Conservation (phyloP, 2,329 filamentous ascomycete genomes). For the Xylaria sp. region DNA sequence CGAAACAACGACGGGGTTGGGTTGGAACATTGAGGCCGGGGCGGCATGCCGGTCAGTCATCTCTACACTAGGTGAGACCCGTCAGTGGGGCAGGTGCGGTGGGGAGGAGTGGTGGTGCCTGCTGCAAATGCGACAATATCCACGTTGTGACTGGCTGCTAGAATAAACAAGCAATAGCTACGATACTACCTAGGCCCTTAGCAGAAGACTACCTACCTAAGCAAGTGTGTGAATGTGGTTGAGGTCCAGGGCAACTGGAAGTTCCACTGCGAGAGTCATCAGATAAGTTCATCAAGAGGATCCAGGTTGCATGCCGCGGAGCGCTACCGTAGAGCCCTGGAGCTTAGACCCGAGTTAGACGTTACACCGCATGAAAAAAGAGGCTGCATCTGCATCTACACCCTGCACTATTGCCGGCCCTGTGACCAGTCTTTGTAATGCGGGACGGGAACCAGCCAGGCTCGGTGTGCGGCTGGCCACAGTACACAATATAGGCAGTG, state of each 20-base stretch:
- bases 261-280: conserved; percentile 1
- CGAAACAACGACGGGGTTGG: neutral
- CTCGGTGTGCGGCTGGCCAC: conserved; percentile 5
- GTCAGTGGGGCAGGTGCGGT: conserved; percentile 12
- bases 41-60: conserved; percentile 16
- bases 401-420: conserved; percentile 20
- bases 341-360: neutral
- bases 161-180: neutral
- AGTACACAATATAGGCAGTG: neutral
- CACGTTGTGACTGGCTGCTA: conserved; percentile 10
- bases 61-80: conserved; percentile 11
- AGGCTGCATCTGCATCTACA: conserved; percentile 15
- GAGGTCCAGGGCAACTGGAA: too few species aligned
- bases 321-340: neutral
- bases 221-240: too few species aligned
- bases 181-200: neutral
- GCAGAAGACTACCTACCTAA: too few species aligned
- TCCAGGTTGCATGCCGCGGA: neutral
- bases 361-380: conserved; percentile 22
- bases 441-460: neutral
- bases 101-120: conserved; percentile 3
- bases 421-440: conserved; percentile 30
- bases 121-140: neutral
- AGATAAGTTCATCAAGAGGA: neutral
- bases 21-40: conserved; percentile 1